phyloP scores from a whole-genome alignment of 2,329 filamentous ascomycete genomes.

The Fusarium zealandicum region DNA sequence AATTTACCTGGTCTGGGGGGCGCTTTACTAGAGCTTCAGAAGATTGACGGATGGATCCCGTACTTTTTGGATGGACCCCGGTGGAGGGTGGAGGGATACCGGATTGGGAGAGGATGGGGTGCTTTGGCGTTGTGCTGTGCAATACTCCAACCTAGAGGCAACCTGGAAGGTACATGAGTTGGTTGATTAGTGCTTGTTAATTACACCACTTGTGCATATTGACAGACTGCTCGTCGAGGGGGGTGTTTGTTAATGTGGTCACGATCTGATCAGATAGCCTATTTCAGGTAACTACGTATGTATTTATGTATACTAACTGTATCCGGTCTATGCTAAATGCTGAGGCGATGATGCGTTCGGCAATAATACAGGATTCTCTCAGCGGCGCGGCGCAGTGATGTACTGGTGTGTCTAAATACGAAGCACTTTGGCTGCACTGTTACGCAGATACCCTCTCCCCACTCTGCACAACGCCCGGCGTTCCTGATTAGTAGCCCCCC shows the following conservation, averaged over 20 bases:
- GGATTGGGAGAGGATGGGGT: constrained; percentile 5
- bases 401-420: constrained; percentile 21
- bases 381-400: constrained; percentile 23
- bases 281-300: no score
- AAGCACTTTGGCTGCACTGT: constrained; percentile 20
- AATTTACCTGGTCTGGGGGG: constrained; percentile 36
- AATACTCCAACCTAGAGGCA: constrained; percentile 1
- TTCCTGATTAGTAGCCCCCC: constrained; percentile 3
- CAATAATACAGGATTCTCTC: constrained; percentile 3
- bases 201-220: not conserved
- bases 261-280: constrained; percentile 24
- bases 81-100: constrained; percentile 11
- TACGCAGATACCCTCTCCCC: constrained; percentile 18
- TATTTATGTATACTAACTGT: no score
- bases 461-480: constrained; percentile 9
- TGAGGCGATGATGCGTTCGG: not conserved
- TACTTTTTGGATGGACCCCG: constrained; percentile 26
- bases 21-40: constrained; percentile 24
- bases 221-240: not conserved
- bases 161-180: not conserved
- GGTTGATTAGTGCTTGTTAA: no score
- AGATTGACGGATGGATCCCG: constrained; percentile 30
- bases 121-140: constrained; percentile 11
- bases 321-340: constrained; percentile 10
- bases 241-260: not conserved